Evolutionary conservation across 2,329 filamentous ascomycete genomes (phyloP), one percentile per base, ranked within the genome.

Genomic region (Xylariales sp.): DNA sequence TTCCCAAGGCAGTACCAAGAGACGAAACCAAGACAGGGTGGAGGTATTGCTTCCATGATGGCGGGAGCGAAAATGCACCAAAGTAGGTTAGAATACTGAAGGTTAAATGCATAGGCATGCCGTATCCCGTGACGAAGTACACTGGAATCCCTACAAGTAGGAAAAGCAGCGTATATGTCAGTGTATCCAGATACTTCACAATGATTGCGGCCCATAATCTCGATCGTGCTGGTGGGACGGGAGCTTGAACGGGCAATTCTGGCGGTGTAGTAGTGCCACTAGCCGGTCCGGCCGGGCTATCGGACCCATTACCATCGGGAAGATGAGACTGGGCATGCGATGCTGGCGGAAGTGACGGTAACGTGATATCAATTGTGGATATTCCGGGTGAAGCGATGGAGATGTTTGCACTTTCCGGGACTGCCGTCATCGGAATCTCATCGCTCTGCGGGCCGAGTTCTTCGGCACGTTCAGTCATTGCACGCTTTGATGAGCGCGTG

Each of bases 21-120:
- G 77, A 73, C 1, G 74, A 72, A 6, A 77, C 66, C 4, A 81
- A 59, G 2, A 81, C 75, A 0, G 77, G 76, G 51, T 82, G 77
- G 4, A 81, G 60, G 46, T 74, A 70, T 29, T 69, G 66, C 15
- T 63, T 60, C 65, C 70, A 78, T 3, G 47, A 54, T 0, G 62
- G 51, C 0, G 77, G 71, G 8, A 80, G 53, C 0, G 67, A 60
- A 34, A 71, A 54, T 13, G 75, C 72, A 5, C 58, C 54, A 38
- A 74, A 67, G 57, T 75, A 81, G 31, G 67, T 56, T 4, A 81
- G 61, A 6, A 77, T 49, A 40, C 68, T 76, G 47, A 78, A 45
- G 21, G 55, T 48, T 0, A 70, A 55, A 19, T 73, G 69, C 12
- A 66, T 47, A 2, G 69, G 67, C 68, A 72, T 70, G 13, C 65